Conservation (phyloP, 495 filamentous ascomycete species). For the Pyronema domesticum region DNA sequence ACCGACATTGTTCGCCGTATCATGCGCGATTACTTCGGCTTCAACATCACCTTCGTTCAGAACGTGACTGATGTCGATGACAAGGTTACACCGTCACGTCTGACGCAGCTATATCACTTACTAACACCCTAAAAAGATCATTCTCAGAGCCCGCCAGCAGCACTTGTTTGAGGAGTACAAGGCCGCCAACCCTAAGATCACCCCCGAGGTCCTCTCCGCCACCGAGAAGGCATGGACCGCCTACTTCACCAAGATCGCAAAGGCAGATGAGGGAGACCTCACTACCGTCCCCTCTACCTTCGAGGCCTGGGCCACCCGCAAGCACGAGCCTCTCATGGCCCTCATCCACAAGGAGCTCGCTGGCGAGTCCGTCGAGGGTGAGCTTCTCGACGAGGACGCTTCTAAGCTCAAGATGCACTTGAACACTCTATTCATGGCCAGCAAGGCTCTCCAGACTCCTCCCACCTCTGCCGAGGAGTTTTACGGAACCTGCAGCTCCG, state of each 20-base stretch:
- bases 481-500: slow-evolving; percentile 37
- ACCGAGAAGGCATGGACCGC: slow-evolving; percentile 47
- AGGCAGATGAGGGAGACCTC: slow-evolving; percentile 4
- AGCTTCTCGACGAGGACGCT: slow-evolving; percentile 44
- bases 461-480: slow-evolving; percentile 40
- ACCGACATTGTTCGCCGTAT: slow-evolving; percentile 86
- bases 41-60: slow-evolving; percentile 79
- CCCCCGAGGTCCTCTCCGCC: slow-evolving; percentile 30
- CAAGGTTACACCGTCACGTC: slow-evolving; percentile 37
- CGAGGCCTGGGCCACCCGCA: slow-evolving; percentile 7
- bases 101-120: background rate
- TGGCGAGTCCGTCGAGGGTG: slow-evolving; percentile 8
- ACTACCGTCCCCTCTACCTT: slow-evolving; percentile 4
- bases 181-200: slow-evolving; percentile 14
- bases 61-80: slow-evolving; percentile 92
- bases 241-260: slow-evolving; percentile 50
- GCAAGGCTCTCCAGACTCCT: slow-evolving; percentile 34
- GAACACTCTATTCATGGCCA: slow-evolving; percentile 49
- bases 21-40: slow-evolving; percentile 69
- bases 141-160: slow-evolving; percentile 62
- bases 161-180: slow-evolving; percentile 43
- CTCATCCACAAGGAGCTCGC: slow-evolving; percentile 16
- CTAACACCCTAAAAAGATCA: slow-evolving; percentile 38
- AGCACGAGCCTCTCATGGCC: slow-evolving; percentile 6
- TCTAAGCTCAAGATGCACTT: slow-evolving; percentile 90